Evolutionary conservation across 768 basidiomycete genomes (phyloP), one percentile per base, ranked within the genome.

Genomic region (Daedaleopsis sinensis): DNA sequence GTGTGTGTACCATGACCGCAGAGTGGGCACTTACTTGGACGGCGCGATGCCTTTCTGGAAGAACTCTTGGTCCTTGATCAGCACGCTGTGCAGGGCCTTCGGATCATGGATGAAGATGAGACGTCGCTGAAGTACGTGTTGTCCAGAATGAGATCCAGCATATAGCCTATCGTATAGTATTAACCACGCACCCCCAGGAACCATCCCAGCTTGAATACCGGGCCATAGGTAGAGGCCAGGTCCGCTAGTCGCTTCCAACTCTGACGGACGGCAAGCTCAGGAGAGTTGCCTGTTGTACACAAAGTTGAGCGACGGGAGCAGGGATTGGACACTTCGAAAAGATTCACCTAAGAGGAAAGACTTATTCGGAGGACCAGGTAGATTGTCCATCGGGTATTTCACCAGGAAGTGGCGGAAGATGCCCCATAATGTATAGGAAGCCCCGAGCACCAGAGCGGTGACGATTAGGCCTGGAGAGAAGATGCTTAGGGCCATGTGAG

Each of bases 71-170:
- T 84, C 83, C 63, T 81, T 83, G n/a, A 79, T 52, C 7, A 82
- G 63, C 32, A 84, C 78, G 37, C 74, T 77, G 38, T 82, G 79
- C 23, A 84, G 66, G 2, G 83, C 83, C 23, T 68, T 73, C 4
- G 83, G 80, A 64, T 85, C 83, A 21, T 57, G 36, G 73, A 84
- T 71, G 57, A 82, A 81, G 2, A 84, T 68, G 67, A 81, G 78
- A 55, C 80, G 78, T 48, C 79, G 77, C 82, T 82, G 27, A 32
- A 32, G 27, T 32, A 23, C 24, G 59, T 46, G 24, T 24, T 35
- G 12, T 4, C 21, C 48, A 50, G 15, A 52, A 39, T 10, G 36
- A 51, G 32, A 11, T 19, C 16, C 21, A 18, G 9, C 15, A 3
- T n/a, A 21, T 32, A 32, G 11, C 39, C 5, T 27, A 7, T 8